Evolutionary conservation across 352 stramenopile species (phyloP).

Genomic region (Globisporangium abappressorium): DNA sequence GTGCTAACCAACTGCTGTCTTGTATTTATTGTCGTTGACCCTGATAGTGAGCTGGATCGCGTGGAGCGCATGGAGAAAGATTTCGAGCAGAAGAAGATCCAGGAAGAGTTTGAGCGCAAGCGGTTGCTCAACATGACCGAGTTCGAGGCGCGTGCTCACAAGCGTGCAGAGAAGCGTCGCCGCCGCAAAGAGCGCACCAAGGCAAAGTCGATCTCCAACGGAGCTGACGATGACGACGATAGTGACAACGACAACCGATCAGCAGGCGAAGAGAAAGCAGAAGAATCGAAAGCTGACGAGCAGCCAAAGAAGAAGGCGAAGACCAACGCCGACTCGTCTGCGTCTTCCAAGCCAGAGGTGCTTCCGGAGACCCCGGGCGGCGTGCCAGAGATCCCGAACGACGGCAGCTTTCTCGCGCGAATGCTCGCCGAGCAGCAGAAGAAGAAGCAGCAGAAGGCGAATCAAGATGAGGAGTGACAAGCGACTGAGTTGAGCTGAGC

Average conservation of each 20-base stretch:
- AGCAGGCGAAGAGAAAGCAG: not conserved
- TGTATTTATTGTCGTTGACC: not conserved
- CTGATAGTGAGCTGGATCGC: constrained; percentile 85
- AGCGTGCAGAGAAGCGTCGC: constrained; percentile 75
- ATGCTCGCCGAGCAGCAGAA: constrained; percentile 69
- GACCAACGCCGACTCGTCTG: constrained; percentile 1
- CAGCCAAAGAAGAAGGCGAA: constrained; percentile 22
- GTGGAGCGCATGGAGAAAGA: constrained; percentile 87
- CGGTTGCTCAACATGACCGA: constrained; percentile 65
- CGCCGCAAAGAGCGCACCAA: constrained; percentile 74
- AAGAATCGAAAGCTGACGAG: not conserved
- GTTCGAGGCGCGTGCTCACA: constrained; percentile 63
- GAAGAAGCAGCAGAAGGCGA: constrained; percentile 14
- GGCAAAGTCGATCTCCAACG: constrained; percentile 29
- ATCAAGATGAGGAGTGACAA: not conserved
- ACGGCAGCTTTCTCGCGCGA: constrained; percentile 73
- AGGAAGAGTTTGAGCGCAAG: constrained; percentile 65
- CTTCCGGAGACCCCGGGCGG: constrained; percentile 63
- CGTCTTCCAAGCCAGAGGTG: not conserved
- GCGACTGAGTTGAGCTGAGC: not conserved
- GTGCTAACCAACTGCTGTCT: not conserved
- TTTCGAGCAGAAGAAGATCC: constrained; percentile 59
- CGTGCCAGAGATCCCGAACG: constrained; percentile 74
- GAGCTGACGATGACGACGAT: constrained; percentile 21
- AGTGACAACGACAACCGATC: constrained; percentile 12